Conservation (phyloP, 257 asterid genomes). For the Catharanthus roseus region DNA sequence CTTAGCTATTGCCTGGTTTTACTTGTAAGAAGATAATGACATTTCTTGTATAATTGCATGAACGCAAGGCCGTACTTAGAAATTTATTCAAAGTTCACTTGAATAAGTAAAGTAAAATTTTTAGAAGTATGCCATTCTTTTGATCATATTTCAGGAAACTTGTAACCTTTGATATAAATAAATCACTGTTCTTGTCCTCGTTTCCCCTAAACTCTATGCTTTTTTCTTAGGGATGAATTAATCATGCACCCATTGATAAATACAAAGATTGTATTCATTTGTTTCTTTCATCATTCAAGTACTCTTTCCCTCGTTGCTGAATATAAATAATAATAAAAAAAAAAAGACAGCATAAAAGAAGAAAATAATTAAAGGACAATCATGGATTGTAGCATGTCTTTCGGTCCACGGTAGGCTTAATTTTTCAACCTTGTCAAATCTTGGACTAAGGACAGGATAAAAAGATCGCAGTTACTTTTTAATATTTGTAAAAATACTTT, state of each 20-base stretch:
- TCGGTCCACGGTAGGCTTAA: background rate
- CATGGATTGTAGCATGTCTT: background rate
- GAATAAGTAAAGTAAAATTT: background rate
- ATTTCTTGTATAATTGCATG: background rate
- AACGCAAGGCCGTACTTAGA: background rate
- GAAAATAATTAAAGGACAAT: no score
- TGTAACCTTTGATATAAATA: background rate
- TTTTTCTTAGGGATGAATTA: no score
- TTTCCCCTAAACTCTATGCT: no score
- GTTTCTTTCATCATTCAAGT: no score
- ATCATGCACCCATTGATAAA: no score
- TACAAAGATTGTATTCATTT: no score
- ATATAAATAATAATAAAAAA: no score
- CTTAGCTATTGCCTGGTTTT: slow-evolving; percentile 10
- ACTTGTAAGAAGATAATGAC: slow-evolving; percentile 2
- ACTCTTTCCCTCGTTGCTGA: no score
- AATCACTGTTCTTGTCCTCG: background rate
- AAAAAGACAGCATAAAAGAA: no score
- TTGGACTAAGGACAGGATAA: no score
- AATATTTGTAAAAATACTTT: no score
- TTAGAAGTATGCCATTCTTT: background rate
- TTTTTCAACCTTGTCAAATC: background rate
- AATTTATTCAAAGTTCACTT: background rate
- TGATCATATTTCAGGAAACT: background rate
- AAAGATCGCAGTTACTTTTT: no score